Evolutionary conservation across 208 protist genomes (phyloP).

Genomic region (Crithidia sp.): DNA sequence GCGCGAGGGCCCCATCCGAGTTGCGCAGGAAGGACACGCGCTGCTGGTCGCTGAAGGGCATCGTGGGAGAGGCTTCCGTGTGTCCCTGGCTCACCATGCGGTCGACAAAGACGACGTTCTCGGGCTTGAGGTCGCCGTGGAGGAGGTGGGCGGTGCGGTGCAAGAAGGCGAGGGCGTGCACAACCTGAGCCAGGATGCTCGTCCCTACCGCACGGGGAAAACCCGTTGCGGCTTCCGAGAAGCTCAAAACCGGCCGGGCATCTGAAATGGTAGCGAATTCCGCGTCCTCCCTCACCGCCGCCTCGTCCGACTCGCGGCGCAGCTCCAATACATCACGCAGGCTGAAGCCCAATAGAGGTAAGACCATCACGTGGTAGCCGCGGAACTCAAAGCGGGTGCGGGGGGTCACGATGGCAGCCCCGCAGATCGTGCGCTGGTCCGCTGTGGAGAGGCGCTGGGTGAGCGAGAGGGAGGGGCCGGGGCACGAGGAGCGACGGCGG

Average conservation of each 20-base stretch:
- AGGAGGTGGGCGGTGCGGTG: constrained; percentile 68
- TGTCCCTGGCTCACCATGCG: constrained; percentile 12
- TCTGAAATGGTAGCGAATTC: too few species aligned
- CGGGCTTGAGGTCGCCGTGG: constrained; percentile 96
- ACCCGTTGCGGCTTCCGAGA: background rate
- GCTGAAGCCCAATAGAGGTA: constrained; percentile 69
- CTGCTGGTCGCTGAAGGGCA: background rate
- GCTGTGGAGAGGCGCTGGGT: constrained; percentile 7
- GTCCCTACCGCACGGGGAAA: constrained; percentile 26
- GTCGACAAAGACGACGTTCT: constrained; percentile 79
- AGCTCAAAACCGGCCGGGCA: too few species aligned
- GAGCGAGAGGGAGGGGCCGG: background rate
- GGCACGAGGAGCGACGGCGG: background rate
- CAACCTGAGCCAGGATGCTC: constrained; percentile 81
- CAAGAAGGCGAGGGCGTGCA: constrained; percentile 75
- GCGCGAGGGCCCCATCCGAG: background rate
- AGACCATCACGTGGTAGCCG: constrained; percentile 61
- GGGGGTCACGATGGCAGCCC: constrained; percentile 22
- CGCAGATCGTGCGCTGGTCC: constrained; percentile 19
- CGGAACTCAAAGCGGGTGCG: constrained; percentile 51
- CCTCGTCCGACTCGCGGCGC: constrained; percentile 21
- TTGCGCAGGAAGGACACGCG: background rate
- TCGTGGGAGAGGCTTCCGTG: background rate
- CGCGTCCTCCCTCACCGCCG: background rate
- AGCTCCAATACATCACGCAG: constrained; percentile 63